A percentile compares a stretch with the other conserved stretches of the same genome.
Conservation (phyloP, 2,329 filamentous ascomycete species). For the Neofusicoccum sp. region DNA sequence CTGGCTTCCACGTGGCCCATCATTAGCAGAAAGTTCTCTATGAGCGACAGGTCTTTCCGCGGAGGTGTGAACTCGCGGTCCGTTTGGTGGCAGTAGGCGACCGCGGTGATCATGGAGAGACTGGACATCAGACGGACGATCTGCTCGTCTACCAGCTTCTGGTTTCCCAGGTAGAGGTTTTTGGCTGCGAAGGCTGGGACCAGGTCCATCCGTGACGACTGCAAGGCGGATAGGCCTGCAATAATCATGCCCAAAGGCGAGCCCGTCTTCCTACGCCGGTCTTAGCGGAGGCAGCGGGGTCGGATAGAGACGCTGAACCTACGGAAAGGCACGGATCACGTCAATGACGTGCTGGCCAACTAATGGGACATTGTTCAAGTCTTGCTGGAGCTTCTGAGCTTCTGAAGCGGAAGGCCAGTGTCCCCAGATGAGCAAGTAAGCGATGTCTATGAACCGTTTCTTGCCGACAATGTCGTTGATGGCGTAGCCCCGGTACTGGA, state of each 20-base stretch:
- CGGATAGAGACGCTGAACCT: neutral
- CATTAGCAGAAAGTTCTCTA: slow-evolving; percentile 57
- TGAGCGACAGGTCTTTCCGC: slow-evolving; percentile 42
- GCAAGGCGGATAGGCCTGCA: slow-evolving; percentile 47
- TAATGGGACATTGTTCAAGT: slow-evolving; percentile 18
- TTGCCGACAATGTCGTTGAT: slow-evolving; percentile 51
- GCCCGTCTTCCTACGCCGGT: slow-evolving; percentile 21
- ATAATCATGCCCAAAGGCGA: slow-evolving; percentile 37
- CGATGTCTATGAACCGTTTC: slow-evolving; percentile 52
- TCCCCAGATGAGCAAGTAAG: slow-evolving; percentile 54
- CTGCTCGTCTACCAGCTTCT: slow-evolving; percentile 50
- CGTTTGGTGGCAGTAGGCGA: slow-evolving; percentile 53
- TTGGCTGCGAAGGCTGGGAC: slow-evolving; percentile 16
- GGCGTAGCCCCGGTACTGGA: slow-evolving; percentile 54
- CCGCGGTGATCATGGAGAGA: slow-evolving; percentile 38
- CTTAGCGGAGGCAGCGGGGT: neutral
- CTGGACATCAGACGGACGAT: slow-evolving; percentile 41
- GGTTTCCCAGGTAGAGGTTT: slow-evolving; percentile 51
- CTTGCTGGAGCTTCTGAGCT: slow-evolving; percentile 40
- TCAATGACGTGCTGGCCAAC: slow-evolving; percentile 19
- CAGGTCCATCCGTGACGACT: neutral
- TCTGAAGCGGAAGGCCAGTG: slow-evolving; percentile 48
- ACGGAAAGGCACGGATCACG: slow-evolving; percentile 45
- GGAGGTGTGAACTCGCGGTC: slow-evolving; percentile 53
- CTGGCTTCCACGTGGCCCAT: slow-evolving; percentile 51